A percentile compares a stretch with the other conserved stretches of the same genome.
Conservation (phyloP, 2,329 filamentous ascomycete species). For the Xylaria polymorpha region DNA sequence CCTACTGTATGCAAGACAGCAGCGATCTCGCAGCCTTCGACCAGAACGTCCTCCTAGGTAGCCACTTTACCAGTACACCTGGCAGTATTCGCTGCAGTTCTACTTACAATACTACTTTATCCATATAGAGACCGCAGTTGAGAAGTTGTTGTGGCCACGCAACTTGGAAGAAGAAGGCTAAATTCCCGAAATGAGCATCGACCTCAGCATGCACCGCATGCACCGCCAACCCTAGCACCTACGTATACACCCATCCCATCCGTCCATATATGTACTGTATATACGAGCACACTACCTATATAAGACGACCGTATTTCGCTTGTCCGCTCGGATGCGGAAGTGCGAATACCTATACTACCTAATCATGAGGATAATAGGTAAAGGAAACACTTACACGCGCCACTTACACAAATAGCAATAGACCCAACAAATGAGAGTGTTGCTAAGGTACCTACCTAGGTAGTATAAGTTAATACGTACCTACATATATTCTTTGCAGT, state of each 20-base stretch:
- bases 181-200: conserved; percentile 12
- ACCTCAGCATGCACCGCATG: neutral
- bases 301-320: conserved; percentile 1
- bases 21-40: neutral
- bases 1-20: neutral
- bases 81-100: neutral
- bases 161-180: conserved; percentile 13
- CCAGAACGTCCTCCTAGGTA: too few species aligned
- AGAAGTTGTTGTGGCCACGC: neutral
- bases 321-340: neutral
- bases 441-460: neutral
- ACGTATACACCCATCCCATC: neutral
- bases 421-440: neutral
- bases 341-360: neutral
- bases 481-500: too few species aligned
- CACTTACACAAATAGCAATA: neutral
- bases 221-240: neutral
- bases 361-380: neutral
- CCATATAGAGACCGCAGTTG: conserved; percentile 7
- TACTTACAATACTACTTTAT: neutral
- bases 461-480: too few species aligned
- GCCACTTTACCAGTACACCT: neutral
- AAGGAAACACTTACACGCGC: neutral
- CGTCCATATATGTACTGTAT: too few species aligned
- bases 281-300: neutral